Evolutionary conservation across 176 grass and related monocot species (phyloP), one percentile per base, ranked within the genome.

Genomic region (bread wheat (Triticum aestivum)): DNA sequence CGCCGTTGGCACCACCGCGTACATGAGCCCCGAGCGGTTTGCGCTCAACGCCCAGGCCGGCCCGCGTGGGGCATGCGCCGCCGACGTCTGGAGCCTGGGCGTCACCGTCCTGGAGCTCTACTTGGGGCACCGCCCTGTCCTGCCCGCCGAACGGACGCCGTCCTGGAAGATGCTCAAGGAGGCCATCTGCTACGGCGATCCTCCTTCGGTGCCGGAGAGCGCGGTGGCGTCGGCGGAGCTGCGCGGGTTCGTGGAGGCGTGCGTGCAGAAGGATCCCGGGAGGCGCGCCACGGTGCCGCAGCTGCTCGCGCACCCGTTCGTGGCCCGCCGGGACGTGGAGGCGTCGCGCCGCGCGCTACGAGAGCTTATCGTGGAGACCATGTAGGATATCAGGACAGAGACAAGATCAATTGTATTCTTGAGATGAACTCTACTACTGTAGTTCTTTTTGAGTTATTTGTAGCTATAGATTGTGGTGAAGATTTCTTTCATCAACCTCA

Each of bases 21-120:
- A 82, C 79, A 81, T 85, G 76, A 88, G 85, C 51, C 85, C 89
- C 24, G 89, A 91, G 76, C 35, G 89, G 61, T 91, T 91, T 81
- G 85, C 32, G 42, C 85, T 35, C 11, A 20, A 35, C 7, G 58
- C 80, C 12, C 42, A 44, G 26, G 76, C 75, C 1, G 59, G 62
- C 0, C 34, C 65, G 68, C 86, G 32, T 23, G 85, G 72, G 21
- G 81, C 82, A 5, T 85, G 79, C 81, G 82, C 89, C 26, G 81
- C 82, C 59, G 89, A 91, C 29, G 69, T 91, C 2, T 91, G 89
- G 89, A 75, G 86, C 62, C 47, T 88, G 4, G 86, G 86, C 6
- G 0, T 88, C 37, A 84, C 77, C n/a, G 10, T 88, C 9, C 69
- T 88, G 10, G 82, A 88, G 82, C 62, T 91, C 4, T 83, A 69